Evolutionary conservation across 192 early-diverging fungal genomes (phyloP), one percentile per base, ranked within the genome.

Genomic region (Linnemannia schmuckeri): DNA sequence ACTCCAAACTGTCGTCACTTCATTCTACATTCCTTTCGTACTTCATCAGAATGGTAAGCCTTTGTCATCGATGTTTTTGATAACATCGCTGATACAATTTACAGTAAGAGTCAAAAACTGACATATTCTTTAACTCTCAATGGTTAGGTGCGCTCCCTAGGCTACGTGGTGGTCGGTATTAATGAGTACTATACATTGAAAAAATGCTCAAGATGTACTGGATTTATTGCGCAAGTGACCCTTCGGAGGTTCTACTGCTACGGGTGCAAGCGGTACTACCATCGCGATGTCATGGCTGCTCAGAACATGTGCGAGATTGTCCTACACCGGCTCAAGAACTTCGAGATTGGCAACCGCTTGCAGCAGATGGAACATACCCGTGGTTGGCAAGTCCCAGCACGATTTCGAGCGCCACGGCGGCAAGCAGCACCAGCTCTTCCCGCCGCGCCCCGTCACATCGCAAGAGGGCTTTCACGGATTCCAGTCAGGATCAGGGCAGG

Each of bases 171-270:
- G 7, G 57, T 69, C 8, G 76, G 76, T 0, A 24, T 77, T 12
- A 66, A 77, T 27, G 66, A 70, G 75, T 77, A 44, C 44, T 77
- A 77, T 33, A 77, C 76, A 0, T 69, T 42, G 46, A 77, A 76
- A 22, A 76, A 76, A 15, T 63, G 75, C 22, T 54, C 57, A 17
- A n/a, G 37, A 0, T 76, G 57, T 30, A 27, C 35, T 1, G 0
- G 42, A 0, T 76, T 76, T 27, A 54, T 76, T 35, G 57, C 75
- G 1, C 75, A 76, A 44, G 75, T 76, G 13, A 76, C 75, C 22
- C 5, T 76, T 5, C 75, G 75, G 6, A 22, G 61, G 20, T 24
- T 76, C 9, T 76, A 40, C 38, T 76, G 75, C n/a, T 44, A 22
- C 18, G 6, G 30, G 3, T 76, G 75, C 33, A 57, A 49, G n/a